These are phyloP conservation scores for Euryodendron excelsum DNA, from an alignment of 148 eudicot genomes.

Conservation along the genomic window DNA sequence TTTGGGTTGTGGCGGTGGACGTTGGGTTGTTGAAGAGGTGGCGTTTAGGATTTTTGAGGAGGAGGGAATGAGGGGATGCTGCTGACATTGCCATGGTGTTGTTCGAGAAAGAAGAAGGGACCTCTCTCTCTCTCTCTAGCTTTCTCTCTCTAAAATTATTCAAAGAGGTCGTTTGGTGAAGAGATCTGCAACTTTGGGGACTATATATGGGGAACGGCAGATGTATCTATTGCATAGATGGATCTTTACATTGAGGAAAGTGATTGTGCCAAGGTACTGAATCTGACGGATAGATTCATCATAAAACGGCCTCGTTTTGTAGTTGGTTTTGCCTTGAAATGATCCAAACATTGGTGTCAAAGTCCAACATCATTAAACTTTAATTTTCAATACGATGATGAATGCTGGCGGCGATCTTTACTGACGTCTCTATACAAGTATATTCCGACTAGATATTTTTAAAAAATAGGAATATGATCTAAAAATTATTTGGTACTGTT, in stretches of 20 bases:
- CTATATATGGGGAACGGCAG: not conserved
- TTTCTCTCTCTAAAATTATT: slow-evolving; percentile 18
- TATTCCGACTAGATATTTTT: no score
- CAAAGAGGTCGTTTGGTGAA: not conserved
- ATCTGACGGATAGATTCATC: not conserved
- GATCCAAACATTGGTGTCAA: not conserved
- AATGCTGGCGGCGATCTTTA: not conserved
- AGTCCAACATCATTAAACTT: not conserved
- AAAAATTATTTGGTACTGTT: no score
- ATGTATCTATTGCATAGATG: not conserved
- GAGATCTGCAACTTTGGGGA: not conserved
- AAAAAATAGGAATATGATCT: no score
- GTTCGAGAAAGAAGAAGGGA: not conserved
- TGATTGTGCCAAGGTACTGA: not conserved
- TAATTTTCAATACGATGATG: no score
- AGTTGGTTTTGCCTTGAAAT: not conserved
- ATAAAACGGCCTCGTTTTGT: not conserved
- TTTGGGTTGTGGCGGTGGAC: slow-evolving; percentile 10
- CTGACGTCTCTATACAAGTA: no score
- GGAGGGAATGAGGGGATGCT: slow-evolving; percentile 13
- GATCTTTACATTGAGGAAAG: not conserved
- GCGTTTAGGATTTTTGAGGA: slow-evolving; percentile 12
- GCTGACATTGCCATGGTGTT: slow-evolving; percentile 14
- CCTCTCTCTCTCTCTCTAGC: slow-evolving; percentile 7
- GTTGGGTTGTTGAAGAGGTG: slow-evolving; percentile 35